A percentile compares a stretch with the other conserved stretches of the same genome.
Evolutionary conservation across 2,329 filamentous ascomycete genomes (phyloP).

Genomic region (Pseudocercospora musae): DNA sequence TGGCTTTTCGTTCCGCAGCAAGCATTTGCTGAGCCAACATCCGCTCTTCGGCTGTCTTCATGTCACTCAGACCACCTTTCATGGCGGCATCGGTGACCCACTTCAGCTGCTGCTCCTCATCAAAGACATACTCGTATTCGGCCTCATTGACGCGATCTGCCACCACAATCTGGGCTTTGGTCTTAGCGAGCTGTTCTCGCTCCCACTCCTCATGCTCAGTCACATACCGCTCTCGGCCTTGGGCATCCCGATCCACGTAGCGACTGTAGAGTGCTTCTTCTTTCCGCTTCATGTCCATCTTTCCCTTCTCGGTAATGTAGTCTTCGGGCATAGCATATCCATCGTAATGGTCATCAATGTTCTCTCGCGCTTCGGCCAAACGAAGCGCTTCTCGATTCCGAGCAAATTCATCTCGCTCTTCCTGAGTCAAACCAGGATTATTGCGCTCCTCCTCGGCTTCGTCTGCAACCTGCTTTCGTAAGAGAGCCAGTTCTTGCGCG

Average conservation of each 20-base stretch:
- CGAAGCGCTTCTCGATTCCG: conserved; percentile 70
- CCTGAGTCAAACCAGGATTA: conserved; percentile 69
- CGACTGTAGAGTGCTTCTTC: conserved; percentile 86
- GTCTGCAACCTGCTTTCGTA: conserved; percentile 85
- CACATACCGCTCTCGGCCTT: conserved; percentile 82
- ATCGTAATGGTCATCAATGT: conserved; percentile 87
- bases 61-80: conserved; percentile 65
- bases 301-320: conserved; percentile 90
- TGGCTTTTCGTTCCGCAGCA: conserved; percentile 81
- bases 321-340: conserved; percentile 93
- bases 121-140: conserved; percentile 90
- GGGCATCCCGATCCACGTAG: conserved; percentile 82
- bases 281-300: conserved; percentile 82
- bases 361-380: conserved; percentile 67
- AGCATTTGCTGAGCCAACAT: conserved; percentile 78
- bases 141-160: conserved; percentile 72
- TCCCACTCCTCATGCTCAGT: conserved; percentile 98
- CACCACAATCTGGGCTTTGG: conserved; percentile 77
- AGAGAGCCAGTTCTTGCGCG: conserved; percentile 75
- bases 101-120: conserved; percentile 81
- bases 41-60: conserved; percentile 71
- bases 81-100: conserved; percentile 74
- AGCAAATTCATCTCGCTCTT: conserved; percentile 82
- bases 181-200: conserved; percentile 79
- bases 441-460: conserved; percentile 74